A percentile compares a stretch with the other conserved stretches of the same genome.
These are phyloP conservation scores for Cryptosporidium bovis DNA, from an alignment of 169 alveolate genomes.

Conservation along the genomic window DNA sequence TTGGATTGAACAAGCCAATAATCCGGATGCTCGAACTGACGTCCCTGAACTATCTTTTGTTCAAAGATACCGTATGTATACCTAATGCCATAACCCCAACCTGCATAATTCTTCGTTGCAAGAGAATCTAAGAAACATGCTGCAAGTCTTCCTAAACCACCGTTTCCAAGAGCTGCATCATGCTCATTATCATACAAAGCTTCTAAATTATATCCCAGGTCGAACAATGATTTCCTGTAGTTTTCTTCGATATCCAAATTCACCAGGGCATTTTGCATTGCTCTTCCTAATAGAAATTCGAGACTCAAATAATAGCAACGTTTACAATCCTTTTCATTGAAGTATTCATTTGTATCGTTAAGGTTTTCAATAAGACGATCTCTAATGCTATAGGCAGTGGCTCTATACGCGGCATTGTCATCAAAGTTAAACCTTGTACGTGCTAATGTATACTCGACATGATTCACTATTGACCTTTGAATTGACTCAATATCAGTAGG, in stretches of 20 bases:
- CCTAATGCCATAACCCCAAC: conserved; percentile 97
- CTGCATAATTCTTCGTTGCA: conserved; percentile 94
- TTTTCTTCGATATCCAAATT: conserved; percentile 89
- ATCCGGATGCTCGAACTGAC: conserved; percentile 95
- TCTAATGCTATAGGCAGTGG: conserved; percentile 90
- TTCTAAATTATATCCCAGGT: conserved; percentile 92
- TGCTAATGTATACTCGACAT: conserved; percentile 93
- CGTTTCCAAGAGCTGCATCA: conserved; percentile 98
- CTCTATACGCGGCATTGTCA: conserved; percentile 88
- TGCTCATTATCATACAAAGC: conserved; percentile 92
- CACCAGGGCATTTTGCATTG: conserved; percentile 92
- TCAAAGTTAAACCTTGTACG: conserved; percentile 91
- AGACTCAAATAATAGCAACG: conserved; percentile 92
- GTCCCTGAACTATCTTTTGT: conserved; percentile 91
- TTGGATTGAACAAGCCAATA: conserved; percentile 93
- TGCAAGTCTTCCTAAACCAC: conserved; percentile 97
- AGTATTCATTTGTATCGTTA: conserved; percentile 92
- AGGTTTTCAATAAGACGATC: conserved; percentile 93
- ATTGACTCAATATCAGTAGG: conserved; percentile 85
- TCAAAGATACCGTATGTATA: conserved; percentile 96
- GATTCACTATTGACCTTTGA: conserved; percentile 87
- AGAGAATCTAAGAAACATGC: conserved; percentile 96
- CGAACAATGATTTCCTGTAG: conserved; percentile 90
- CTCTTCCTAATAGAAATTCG: conserved; percentile 94
- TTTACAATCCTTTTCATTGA: conserved; percentile 88